These are phyloP conservation scores for Boletales sp. DNA, from an alignment of 768 basidiomycete species.

Conservation along the genomic window DNA sequence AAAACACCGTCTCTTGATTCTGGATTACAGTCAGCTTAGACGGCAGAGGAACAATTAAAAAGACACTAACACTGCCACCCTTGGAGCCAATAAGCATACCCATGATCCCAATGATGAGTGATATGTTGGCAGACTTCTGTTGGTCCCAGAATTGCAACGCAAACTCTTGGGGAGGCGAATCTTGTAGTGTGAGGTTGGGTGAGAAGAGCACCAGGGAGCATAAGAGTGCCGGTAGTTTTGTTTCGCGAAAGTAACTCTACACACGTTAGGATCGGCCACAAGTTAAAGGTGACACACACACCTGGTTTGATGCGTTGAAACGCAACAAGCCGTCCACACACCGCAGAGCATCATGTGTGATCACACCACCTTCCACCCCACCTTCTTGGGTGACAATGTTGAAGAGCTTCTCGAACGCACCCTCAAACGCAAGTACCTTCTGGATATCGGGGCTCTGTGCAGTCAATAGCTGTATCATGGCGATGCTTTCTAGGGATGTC, in stretches of 20 bases:
- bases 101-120: conserved; percentile 77
- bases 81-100: conserved; percentile 81
- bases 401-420: conserved; percentile 94
- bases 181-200: conserved; percentile 52
- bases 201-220: conserved; percentile 72
- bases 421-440: conserved; percentile 94
- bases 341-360: conserved; percentile 79
- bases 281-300: conserved; percentile 28
- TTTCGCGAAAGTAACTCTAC: conserved; percentile 96
- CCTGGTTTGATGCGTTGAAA: conserved; percentile 95
- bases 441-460: conserved; percentile 91
- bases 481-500: conserved; percentile 63
- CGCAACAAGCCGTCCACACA: conserved; percentile 85
- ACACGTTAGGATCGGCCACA: conserved; percentile 13
- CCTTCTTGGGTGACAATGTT: conserved; percentile 84
- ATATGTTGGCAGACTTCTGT: conserved; percentile 80
- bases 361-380: conserved; percentile 87
- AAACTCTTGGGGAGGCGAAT: conserved; percentile 79
- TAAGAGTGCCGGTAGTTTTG: conserved; percentile 64
- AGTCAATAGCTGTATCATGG: conserved; percentile 76
- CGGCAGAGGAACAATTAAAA: neutral
- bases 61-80: conserved; percentile 52
- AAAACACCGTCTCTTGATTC: conserved; percentile 56
- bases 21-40: conserved; percentile 22
- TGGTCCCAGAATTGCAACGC: conserved; percentile 95